Percentiles rank a stretch among this genome's conserved stretches.
Conservation (phyloP, 208 protist species). For the Acanthamoeba quina region DNA sequence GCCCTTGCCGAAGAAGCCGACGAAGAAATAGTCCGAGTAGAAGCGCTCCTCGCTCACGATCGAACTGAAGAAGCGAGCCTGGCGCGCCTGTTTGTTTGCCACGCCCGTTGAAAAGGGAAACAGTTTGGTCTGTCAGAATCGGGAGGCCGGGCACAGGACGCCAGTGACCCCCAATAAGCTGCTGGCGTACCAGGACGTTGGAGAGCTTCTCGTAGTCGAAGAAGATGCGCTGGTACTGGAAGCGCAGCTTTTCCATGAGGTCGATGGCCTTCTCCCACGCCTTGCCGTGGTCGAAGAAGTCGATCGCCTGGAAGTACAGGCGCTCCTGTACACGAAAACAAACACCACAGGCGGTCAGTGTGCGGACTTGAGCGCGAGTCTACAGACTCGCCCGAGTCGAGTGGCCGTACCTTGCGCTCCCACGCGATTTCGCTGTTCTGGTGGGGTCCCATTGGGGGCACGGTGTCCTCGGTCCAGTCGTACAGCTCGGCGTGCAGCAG, state of each 20-base stretch:
- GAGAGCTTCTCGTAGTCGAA: constrained; percentile 81
- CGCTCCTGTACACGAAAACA: constrained; percentile 63
- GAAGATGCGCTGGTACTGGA: constrained; percentile 77
- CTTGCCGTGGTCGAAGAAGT: constrained; percentile 84
- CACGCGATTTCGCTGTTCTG: constrained; percentile 20
- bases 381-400: not conserved
- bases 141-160: not conserved
- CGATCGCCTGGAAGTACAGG: constrained; percentile 78
- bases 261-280: constrained; percentile 80
- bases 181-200: constrained; percentile 67
- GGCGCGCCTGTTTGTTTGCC: not conserved
- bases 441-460: constrained; percentile 49
- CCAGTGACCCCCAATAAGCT: not conserved
- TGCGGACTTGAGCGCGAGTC: not conserved
- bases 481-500: constrained; percentile 82
- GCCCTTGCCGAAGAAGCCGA: constrained; percentile 82
- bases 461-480: constrained; percentile 75
- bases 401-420: constrained; percentile 72
- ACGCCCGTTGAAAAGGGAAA: not conserved
- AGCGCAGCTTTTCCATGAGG: constrained; percentile 76
- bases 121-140: not conserved
- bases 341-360: not conserved
- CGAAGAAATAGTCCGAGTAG: constrained; percentile 84
- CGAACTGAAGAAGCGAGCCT: constrained; percentile 80
- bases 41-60: constrained; percentile 82